Evolutionary conservation across 208 protist genomes (phyloP).

Genomic region (Wallacemonas sp.): DNA sequence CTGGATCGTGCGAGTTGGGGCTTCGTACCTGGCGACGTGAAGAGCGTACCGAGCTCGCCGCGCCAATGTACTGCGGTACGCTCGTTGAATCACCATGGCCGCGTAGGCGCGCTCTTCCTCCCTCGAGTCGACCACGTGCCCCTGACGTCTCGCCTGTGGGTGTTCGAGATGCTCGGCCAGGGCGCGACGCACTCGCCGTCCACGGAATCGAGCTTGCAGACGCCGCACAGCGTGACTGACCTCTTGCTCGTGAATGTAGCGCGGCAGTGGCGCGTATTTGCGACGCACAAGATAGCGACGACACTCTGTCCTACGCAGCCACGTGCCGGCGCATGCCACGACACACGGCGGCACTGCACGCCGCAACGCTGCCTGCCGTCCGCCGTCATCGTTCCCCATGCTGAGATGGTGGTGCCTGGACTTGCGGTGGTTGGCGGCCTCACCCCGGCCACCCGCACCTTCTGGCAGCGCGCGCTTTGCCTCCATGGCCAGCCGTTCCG

Average conservation of each 20-base stretch:
- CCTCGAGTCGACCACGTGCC: constrained; percentile 6
- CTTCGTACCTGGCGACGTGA: constrained; percentile 14
- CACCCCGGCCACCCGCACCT: too few relatives aligned
- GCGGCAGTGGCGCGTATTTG: constrained; percentile 9
- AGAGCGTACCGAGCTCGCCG: constrained; percentile 7
- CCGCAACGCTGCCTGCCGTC: background rate
- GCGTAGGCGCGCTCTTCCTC: constrained; percentile 49
- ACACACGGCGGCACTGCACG: constrained; percentile 21
- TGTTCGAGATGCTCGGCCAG: background rate
- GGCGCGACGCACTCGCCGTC: constrained; percentile 3
- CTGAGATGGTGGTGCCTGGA: too few relatives aligned
- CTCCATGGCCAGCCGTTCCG: constrained; percentile 18
- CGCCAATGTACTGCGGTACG: constrained; percentile 30
- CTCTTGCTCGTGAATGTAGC: constrained; percentile 18
- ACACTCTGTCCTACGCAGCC: constrained; percentile 45
- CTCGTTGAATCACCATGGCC: constrained; percentile 60
- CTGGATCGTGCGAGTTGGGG: constrained; percentile 36
- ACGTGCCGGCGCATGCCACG: constrained; percentile 32
- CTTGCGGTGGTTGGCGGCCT: too few relatives aligned
- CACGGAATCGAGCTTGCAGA: constrained; percentile 43
- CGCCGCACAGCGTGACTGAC: constrained; percentile 12
- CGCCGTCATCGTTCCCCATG: background rate
- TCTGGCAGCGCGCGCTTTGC: too few relatives aligned
- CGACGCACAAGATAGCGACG: constrained; percentile 37
- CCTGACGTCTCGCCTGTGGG: background rate